These are phyloP conservation scores for Aethionema arabicum DNA, from an alignment of 345 rosid species.

Conservation along the genomic window DNA sequence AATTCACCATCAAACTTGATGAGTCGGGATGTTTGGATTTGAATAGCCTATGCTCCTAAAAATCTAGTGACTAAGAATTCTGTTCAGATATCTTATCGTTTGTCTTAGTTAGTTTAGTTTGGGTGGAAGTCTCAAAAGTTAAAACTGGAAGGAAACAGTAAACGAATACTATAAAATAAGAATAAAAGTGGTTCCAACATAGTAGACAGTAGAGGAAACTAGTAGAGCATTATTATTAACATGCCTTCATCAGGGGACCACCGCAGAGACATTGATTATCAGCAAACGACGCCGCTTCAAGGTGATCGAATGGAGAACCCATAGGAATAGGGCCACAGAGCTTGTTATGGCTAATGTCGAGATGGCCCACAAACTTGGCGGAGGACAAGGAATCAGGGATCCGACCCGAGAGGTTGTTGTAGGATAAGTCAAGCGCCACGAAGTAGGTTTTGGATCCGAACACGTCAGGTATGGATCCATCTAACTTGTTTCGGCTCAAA, in stretches of 20 bases:
- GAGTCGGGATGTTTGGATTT: too few species aligned
- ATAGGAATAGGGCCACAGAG: conserved; percentile 82
- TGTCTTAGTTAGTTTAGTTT: too few species aligned
- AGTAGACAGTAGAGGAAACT: too few species aligned
- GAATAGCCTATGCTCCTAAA: too few species aligned
- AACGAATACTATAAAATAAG: too few species aligned
- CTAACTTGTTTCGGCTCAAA: conserved; percentile 71
- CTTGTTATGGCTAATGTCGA: conserved; percentile 86
- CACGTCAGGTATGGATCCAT: conserved; percentile 75
- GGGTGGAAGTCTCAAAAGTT: too few species aligned
- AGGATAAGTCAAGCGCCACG: conserved; percentile 74
- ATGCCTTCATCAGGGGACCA: conserved; percentile 67
- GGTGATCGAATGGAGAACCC: conserved; percentile 77
- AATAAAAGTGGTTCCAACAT: too few species aligned
- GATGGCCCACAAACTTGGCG: conserved; percentile 64
- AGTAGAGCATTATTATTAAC: conserved; percentile 34
- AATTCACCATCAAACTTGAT: too few species aligned
- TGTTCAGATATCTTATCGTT: too few species aligned
- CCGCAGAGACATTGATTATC: conserved; percentile 84
- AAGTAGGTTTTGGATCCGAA: conserved; percentile 70
- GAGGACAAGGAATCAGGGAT: conserved; percentile 64
- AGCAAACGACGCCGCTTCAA: conserved; percentile 63
- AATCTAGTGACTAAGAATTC: too few species aligned
- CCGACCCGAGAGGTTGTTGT: conserved; percentile 62
- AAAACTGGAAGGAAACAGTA: too few species aligned